These are phyloP conservation scores for Aspergillus sclerotialis DNA, from an alignment of 2,329 filamentous ascomycete species.

Conservation along the genomic window DNA sequence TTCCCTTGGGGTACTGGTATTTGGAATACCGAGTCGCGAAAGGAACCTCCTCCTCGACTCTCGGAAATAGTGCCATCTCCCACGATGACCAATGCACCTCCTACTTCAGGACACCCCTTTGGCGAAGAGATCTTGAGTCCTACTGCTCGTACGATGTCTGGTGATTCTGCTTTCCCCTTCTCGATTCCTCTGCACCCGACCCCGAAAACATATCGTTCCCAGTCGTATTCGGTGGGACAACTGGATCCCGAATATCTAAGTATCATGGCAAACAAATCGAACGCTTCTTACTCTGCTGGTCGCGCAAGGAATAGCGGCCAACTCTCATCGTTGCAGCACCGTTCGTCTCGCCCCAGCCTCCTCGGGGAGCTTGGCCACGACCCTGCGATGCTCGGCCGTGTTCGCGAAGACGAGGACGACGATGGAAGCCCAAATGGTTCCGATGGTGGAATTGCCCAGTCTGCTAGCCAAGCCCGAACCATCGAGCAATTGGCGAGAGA, in stretches of 20 bases:
- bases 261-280: conserved; percentile 25
- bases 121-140: conserved; percentile 49
- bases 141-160: conserved; percentile 36
- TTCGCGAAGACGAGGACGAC: conserved; percentile 44
- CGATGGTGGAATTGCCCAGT: conserved; percentile 30
- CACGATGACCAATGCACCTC: conserved; percentile 54
- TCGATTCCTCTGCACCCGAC: conserved; percentile 83
- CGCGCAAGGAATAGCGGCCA: conserved; percentile 38
- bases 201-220: conserved; percentile 86
- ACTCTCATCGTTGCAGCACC: conserved; percentile 67
- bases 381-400: conserved; percentile 37
- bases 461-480: conserved; percentile 35
- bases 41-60: conserved; percentile 67
- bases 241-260: conserved; percentile 59
- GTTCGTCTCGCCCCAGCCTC: conserved; percentile 58
- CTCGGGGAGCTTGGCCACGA: conserved; percentile 42
- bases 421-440: conserved; percentile 33
- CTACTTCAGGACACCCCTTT: conserved; percentile 44
- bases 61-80: conserved; percentile 70
- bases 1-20: conserved; percentile 76
- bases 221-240: conserved; percentile 94
- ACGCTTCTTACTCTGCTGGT: conserved; percentile 19
- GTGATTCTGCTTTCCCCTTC: conserved; percentile 64
- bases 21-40: conserved; percentile 68
- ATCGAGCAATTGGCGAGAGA: conserved; percentile 42